Conservation (phyloP, 2,329 filamentous ascomycete genomes). For the Penicillium sp. region DNA sequence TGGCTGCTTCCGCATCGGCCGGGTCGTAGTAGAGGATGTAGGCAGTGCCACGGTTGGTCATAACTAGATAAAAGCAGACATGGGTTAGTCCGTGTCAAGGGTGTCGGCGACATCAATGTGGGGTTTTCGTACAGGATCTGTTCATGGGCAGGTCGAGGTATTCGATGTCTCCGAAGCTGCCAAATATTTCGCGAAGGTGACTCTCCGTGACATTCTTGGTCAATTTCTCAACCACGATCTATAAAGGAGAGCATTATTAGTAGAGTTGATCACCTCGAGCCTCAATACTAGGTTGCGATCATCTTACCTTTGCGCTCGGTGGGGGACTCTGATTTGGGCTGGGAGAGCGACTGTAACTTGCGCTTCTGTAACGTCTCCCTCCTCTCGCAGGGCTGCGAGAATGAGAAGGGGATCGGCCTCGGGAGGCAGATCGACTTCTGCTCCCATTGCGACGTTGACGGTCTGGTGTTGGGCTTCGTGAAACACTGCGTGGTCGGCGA, state of each 20-base stretch:
- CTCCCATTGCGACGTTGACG: constrained; percentile 35
- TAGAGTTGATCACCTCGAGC: neutral
- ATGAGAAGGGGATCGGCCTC: constrained; percentile 40
- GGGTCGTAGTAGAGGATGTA: constrained; percentile 85
- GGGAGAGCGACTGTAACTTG: constrained; percentile 38
- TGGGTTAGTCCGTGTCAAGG: neutral
- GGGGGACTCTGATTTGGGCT: constrained; percentile 34
- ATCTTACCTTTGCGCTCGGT: constrained; percentile 47
- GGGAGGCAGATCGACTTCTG: constrained; percentile 39
- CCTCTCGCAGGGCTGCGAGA: constrained; percentile 50
- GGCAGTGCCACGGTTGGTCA: constrained; percentile 88
- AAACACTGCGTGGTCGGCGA: constrained; percentile 38
- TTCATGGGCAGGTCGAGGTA: constrained; percentile 92
- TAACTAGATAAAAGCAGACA: constrained; percentile 60
- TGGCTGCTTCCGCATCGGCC: constrained; percentile 82
- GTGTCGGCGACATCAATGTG: too few species aligned
- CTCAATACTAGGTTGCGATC: neutral
- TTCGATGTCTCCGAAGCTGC: constrained; percentile 81
- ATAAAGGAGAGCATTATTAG: neutral
- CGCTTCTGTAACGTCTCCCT: constrained; percentile 47
- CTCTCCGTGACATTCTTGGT: constrained; percentile 92
- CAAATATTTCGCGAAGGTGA: constrained; percentile 91
- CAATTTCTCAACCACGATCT: constrained; percentile 96
- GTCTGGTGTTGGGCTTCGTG: constrained; percentile 36
- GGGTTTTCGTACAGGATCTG: constrained; percentile 68